A percentile compares a stretch with the other conserved stretches of the same genome.
These are phyloP conservation scores for Larix kaempferi DNA, from an alignment of 75 land plant genomes.

Conservation along the genomic window DNA sequence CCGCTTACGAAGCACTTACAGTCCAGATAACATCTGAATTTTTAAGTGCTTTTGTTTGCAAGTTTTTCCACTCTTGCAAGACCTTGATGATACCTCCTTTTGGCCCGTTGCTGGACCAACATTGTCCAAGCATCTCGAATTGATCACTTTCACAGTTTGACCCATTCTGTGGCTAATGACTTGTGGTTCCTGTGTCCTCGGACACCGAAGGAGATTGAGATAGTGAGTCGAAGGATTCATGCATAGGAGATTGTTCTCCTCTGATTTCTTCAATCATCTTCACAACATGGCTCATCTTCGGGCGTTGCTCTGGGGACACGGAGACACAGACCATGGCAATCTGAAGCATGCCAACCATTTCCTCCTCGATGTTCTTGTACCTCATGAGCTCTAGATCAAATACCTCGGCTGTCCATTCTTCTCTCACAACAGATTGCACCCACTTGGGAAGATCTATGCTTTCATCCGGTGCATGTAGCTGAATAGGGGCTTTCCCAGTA, in stretches of 20 bases:
- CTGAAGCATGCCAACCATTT: conserved; percentile 73
- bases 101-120: not conserved
- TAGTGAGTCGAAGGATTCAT: conserved; percentile 50
- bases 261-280: conserved; percentile 68
- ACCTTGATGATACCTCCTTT: not conserved
- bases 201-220: conserved; percentile 68
- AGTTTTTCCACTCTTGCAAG: not conserved
- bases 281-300: conserved; percentile 60
- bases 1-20: not conserved
- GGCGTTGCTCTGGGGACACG: conserved; percentile 62
- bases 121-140: conserved; percentile 10
- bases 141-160: conserved; percentile 7
- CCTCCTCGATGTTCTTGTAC: conserved; percentile 75
- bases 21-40: not conserved
- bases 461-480: conserved; percentile 21
- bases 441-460: conserved; percentile 61
- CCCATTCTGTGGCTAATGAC: conserved; percentile 3
- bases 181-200: conserved; percentile 28
- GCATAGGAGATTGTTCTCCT: conserved; percentile 40
- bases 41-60: too few species aligned
- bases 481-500: conserved; percentile 62
- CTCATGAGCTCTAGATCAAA: conserved; percentile 89
- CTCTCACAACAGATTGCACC: conserved; percentile 86
- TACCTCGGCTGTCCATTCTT: conserved; percentile 94
- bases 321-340: conserved; percentile 70